These are phyloP conservation scores for Pichia deserticola DNA, from an alignment of 805 yeast species.

Conservation along the genomic window DNA sequence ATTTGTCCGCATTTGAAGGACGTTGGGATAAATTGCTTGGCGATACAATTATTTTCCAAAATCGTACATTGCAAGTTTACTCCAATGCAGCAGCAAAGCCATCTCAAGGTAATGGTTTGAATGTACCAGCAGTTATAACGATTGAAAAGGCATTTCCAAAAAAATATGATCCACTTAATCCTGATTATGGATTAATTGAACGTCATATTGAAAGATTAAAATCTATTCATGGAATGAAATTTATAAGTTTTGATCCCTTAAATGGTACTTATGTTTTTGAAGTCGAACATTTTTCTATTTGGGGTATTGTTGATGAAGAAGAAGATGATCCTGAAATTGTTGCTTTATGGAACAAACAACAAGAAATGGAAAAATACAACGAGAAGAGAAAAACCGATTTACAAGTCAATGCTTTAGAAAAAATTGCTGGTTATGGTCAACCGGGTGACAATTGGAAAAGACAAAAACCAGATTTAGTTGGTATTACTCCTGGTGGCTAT, in stretches of 20 bases:
- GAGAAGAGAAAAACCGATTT: constrained; percentile 16
- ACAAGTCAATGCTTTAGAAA: constrained; percentile 17
- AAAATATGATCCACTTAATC: constrained; percentile 28
- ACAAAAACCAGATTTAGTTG: constrained; percentile 15
- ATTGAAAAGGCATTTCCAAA: constrained; percentile 54
- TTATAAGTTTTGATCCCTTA: constrained; percentile 70
- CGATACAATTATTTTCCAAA: constrained; percentile 38
- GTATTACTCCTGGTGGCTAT: constrained; percentile 28
- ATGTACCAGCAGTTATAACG: constrained; percentile 70
- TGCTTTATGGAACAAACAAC: constrained; percentile 24
- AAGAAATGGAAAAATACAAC: constrained; percentile 13
- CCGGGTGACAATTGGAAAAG: constrained; percentile 21
- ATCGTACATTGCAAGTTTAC: constrained; percentile 53
- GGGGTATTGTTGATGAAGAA: constrained; percentile 79
- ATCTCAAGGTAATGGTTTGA: constrained; percentile 58
- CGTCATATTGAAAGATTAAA: constrained; percentile 44
- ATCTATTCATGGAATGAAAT: constrained; percentile 61
- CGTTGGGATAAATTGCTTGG: constrained; percentile 35
- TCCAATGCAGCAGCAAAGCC: constrained; percentile 50
- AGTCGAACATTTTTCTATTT: constrained; percentile 87
- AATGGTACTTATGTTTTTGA: constrained; percentile 71
- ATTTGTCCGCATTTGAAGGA: constrained; percentile 45
- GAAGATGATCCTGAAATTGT: constrained; percentile 44
- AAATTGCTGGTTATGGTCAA: constrained; percentile 14
- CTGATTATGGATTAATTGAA: constrained; percentile 21